Base-by-base conservation (phyloP, 2,329 filamentous ascomycete species). In the Cryphonectria nitschkei region DNA sequence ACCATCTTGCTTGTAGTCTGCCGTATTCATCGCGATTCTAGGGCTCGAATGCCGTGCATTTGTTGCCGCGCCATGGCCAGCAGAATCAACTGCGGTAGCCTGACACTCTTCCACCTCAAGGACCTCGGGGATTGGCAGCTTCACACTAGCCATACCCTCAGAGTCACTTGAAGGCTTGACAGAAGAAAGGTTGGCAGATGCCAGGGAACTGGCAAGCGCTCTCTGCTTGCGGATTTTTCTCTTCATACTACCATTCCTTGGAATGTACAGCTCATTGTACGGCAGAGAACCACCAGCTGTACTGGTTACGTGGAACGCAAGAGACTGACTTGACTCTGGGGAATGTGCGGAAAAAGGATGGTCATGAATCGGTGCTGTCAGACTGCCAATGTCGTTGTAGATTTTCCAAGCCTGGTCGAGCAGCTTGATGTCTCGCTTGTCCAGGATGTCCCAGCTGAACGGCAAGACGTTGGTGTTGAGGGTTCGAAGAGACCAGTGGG, bases 231-330 rank as follows among this genome's bases (percentile, higher is more conserved):
- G 70, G n/a, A 11, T 52, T 22, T 61, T 70, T 39, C 52, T 68
- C 70, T 72, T 72, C 32, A 63, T 65, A 43, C 70, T 72, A 19
- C 68, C 70, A 41, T 72, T 70, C n/a, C 37, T 70, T 11, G 63
- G 26, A 16, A 41, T 22, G 16, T 39, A 4, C 16, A 22, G 11
- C 52, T 22, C n/a, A 26, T 14, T n/a, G 7, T 43, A 34, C 14
- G 65, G 16, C 34, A 19, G 41, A 29, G n/a, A 11, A 11, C 37
- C 41, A 39, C 16, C 9, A 29, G 39, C 19, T 43, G 58, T n/a
- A 16, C 39, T 13, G 29, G 16, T 5, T 2, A 5, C 11, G 16
- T 34, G 16, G 58, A 19, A 14, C 16, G 46, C 26, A 62, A 34
- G 58, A 16, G 16, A 3, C n/a, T 29, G 41, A 43, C 13, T 19